phyloP scores from a whole-genome alignment of 306 rosid species.

The Nissolia schottii region DNA sequence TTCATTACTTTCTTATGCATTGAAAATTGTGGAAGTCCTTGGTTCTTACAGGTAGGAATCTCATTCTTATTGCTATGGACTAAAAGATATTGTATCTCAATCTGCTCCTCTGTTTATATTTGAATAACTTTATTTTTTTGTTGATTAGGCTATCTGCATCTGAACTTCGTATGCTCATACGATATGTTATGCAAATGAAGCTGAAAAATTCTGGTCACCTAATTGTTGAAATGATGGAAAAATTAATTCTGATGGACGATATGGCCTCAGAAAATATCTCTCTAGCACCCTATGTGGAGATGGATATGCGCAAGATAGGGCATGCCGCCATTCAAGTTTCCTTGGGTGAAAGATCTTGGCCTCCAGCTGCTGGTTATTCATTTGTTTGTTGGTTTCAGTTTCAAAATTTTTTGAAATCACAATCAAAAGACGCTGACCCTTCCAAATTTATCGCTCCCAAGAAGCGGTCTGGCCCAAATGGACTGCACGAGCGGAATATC shows the following conservation, averaged over 20 bases:
- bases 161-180: slow-evolving; percentile 74
- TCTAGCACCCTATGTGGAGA: slow-evolving; percentile 90
- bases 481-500: slow-evolving; percentile 48
- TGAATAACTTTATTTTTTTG: slow-evolving; percentile 31
- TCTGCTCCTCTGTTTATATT: background rate
- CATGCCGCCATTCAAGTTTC: slow-evolving; percentile 98
- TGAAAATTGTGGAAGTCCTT: slow-evolving; percentile 89
- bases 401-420: slow-evolving; percentile 68
- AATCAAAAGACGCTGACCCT: slow-evolving; percentile 62
- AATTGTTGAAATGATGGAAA: slow-evolving; percentile 91
- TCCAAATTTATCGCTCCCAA: slow-evolving; percentile 61
- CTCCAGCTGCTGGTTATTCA: slow-evolving; percentile 99
- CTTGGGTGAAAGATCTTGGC: slow-evolving; percentile 99
- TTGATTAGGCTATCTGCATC: slow-evolving; percentile 73
- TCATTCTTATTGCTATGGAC: background rate
- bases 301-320: slow-evolving; percentile 94
- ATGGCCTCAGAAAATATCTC: slow-evolving; percentile 70
- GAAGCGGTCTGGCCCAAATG: slow-evolving; percentile 48
- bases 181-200: slow-evolving; percentile 84
- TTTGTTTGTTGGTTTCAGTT: slow-evolving; percentile 99
- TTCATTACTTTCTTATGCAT: slow-evolving; percentile 72
- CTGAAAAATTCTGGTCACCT: slow-evolving; percentile 69
- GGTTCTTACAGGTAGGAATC: slow-evolving; percentile 86
- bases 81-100: slow-evolving; percentile 19
- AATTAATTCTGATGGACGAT: slow-evolving; percentile 73